Evolutionary conservation across 805 yeast genomes (phyloP), one percentile per base, ranked within the genome.

Genomic region (Cyberlindnera samutprakarnensis): DNA sequence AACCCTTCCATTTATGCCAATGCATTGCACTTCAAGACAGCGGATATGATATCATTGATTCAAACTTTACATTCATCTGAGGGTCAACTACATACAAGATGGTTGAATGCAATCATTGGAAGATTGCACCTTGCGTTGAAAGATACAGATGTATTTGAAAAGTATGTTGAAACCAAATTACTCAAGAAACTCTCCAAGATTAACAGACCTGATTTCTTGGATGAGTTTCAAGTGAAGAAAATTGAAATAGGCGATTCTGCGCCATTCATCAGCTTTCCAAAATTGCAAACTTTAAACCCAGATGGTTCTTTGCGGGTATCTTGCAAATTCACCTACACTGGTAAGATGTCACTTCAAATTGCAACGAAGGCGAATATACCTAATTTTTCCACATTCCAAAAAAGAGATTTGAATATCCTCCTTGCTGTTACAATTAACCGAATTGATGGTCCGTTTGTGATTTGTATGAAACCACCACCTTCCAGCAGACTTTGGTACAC

Each of bases 91-190:
- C 80, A 84, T 15, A 76, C 94, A 0, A 76, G 83, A 48, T 92
- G 97, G 98, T 55, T 92, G 15, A 92, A 92, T 56, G 96, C 95
- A 0, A 39, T 88, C 3, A 43, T 83, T 11, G 97, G 97, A 0
- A 65, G 98, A 36, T 43, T 90, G 10, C 92, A 88, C 48, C 59
- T 92, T 24, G 71, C 86, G 0, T 57, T 84, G 6, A 86, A 87
- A 46, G 68, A 75, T 30, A 87, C 97, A 0, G 75, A 73, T 10
- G 62, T 66, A 11, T 67, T 87, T 45, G 77, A 78, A 31, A 62
- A 67, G 30, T 68, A 65, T 30, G 62, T 88, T 27, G 66, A 70
- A 30, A 57, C 61, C 2, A 79, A 71, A 49, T 67, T 92, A 17
- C 71, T 75, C 38, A 75, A 75, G 44, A 87, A 87, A 55, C 60